Evolutionary conservation across 2,329 filamentous ascomycete genomes (phyloP), one percentile per base, ranked within the genome.

Genomic region (Apiospora koreana): DNA sequence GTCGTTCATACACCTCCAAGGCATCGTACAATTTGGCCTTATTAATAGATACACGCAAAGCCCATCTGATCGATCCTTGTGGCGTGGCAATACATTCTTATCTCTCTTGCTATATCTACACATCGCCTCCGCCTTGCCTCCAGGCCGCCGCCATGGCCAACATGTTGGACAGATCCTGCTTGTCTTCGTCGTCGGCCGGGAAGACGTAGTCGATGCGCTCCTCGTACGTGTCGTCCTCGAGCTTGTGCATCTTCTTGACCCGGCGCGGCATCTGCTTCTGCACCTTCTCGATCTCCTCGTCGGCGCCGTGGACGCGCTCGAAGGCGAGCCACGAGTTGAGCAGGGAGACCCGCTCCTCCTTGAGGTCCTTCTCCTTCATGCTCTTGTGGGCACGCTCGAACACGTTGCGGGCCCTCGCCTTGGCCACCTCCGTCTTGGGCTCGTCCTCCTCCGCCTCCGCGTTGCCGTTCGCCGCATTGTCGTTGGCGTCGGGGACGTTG

Each of bases 131-230:
- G 12, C 83, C 82, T 73, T 92, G 88, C 86, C 97, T 97, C 94
- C 95, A 98, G 75, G 91, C 90, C 80, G 94, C 91, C 70, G 95
- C 95, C 88, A 92, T 92, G 72, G 93, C 91, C 83, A 98, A 84
- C 80, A 98, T 86, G 79, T 93, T 94, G 68, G 93, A 93, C 81
- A 98, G 84, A 77, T 93, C 95, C 75, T 92, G 92, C 69, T 92
- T 92, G 79, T 94, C 92, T 83, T 94, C 90, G 80, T 98, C 95
- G 83, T 98, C 96, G 5, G 94, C 94, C 0, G 96, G 96, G 89
- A 99, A 99, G 43, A 99, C 89, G 77, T 97, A 98, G 81, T 98
- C 96, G 83, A 96, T 89, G 81, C 97, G 98, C 84, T 99, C 96
- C 86, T 99, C 94, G 84, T 94, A 98, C 46, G 90, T 91, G 80